Conservation (phyloP, 768 basidiomycete genomes). For the Pleurotus tuber-regium region DNA sequence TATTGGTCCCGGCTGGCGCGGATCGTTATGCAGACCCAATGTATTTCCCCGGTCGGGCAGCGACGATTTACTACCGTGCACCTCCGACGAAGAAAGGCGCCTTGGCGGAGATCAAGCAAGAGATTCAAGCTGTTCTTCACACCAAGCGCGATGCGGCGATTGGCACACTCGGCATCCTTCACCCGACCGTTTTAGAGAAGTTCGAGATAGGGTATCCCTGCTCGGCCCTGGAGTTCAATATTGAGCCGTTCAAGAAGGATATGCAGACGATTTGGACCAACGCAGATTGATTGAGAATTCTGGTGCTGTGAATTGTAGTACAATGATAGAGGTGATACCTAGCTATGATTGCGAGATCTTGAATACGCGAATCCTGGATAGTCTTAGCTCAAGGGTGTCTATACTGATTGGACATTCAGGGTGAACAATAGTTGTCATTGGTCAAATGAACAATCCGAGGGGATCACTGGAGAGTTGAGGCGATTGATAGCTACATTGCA, state of each 20-base stretch:
- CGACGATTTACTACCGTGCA: constrained; percentile 84
- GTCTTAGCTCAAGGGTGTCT: too few relatives aligned
- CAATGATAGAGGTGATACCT: too few relatives aligned
- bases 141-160: constrained; percentile 64
- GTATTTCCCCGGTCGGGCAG: constrained; percentile 95
- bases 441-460: neutral
- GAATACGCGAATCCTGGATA: too few relatives aligned
- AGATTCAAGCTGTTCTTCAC: constrained; percentile 43
- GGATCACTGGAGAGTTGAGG: neutral
- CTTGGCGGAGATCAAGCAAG: constrained; percentile 36
- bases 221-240: constrained; percentile 89
- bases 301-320: too few relatives aligned
- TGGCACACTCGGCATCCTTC: constrained; percentile 90
- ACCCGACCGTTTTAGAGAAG: constrained; percentile 87
- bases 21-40: constrained; percentile 63
- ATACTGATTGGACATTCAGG: neutral
- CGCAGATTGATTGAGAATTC: constrained; percentile 26
- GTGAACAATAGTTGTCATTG: neutral
- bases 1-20: neutral
- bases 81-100: constrained; percentile 32
- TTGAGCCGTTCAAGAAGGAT: constrained; percentile 91
- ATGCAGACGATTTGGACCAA: constrained; percentile 57
- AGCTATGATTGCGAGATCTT: too few relatives aligned
- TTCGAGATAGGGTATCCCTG: constrained; percentile 96
- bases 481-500: neutral